Evolutionary conservation across 176 grass and related monocot species (phyloP), one percentile per base, ranked within the genome.

Genomic region (Avena atlantica): DNA sequence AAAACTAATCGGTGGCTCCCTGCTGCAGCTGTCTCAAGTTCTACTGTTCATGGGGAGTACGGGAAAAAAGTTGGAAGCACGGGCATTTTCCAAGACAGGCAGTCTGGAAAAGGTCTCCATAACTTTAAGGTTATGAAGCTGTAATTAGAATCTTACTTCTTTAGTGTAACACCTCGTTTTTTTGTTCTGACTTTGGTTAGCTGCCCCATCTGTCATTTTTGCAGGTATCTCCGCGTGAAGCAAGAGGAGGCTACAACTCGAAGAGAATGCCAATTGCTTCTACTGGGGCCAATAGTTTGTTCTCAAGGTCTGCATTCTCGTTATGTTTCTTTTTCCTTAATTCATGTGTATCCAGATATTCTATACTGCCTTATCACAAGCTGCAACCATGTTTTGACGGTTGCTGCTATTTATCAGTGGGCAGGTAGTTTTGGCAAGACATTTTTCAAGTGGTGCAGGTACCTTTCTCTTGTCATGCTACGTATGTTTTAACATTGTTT

Each of bases 371-470:
- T 63, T 64, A 40, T 24, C 20, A 40, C 81, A 82, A 82, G 49
- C 25, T 50, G 49, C 56, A 36, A 74, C 34, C 63, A 19, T 63
- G 24, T 20, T 70, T 71, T 72, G 25, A 81, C 50, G 51, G 58
- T 27, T 12, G 21, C 82, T 78, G 87, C 79, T 45, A 45, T 63
- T 70, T 78, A 58, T 77, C 67, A 88, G 72, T 84, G 62, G 55
- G n/a, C 66, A 61, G 48, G 58, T 66, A 83, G 71, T 76, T 89
- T 42, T 31, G 15, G 67, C 80, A 72, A 90, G 93, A 64, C 61
- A 16, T 59, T 95, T 95, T 77, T 95, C 93, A 81, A 88, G 77
- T 82, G 86, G 58, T 56, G 87, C 90, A 70, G 93, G 93, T 95
- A 84, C 5, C 36, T 57, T 42, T 36, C 52, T 67, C 48, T 51